Conservation (phyloP, 768 basidiomycete species). For the Suillus spraguei region DNA sequence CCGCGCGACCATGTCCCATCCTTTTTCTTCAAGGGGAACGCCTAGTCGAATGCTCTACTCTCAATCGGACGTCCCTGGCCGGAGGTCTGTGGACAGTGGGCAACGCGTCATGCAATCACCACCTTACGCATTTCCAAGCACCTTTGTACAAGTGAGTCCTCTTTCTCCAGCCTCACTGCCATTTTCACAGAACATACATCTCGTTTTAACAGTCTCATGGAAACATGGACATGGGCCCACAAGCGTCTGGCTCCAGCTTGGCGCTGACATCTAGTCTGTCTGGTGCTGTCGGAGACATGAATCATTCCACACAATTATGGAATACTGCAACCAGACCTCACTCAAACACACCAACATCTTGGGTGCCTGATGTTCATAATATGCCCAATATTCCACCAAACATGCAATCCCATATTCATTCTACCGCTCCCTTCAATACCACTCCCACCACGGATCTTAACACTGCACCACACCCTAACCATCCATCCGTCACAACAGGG, state of each 20-base stretch:
- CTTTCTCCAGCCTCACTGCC: conserved; percentile 13
- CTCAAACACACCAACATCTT: conserved; percentile 13
- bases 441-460: conserved; percentile 22
- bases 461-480: conserved; percentile 22
- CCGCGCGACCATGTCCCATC: conserved; percentile 18
- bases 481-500: conserved; percentile 21
- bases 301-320: conserved; percentile 38
- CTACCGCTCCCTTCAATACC: conserved; percentile 26
- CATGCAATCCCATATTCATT: conserved; percentile 28
- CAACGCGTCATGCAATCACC: conserved; percentile 33
- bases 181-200: conserved; percentile 20
- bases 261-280: conserved; percentile 52
- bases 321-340: conserved; percentile 26
- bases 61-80: conserved; percentile 36
- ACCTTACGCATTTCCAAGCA: conserved; percentile 32
- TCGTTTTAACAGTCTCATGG: conserved; percentile 25
- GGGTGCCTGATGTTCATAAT: conserved; percentile 13
- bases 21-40: conserved; percentile 25
- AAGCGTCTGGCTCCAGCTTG: conserved; percentile 44
- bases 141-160: conserved; percentile 40
- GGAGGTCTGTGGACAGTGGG: conserved; percentile 43
- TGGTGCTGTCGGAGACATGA: conserved; percentile 63
- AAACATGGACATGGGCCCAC: conserved; percentile 26
- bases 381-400: conserved; percentile 12
- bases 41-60: conserved; percentile 32